Conservation (phyloP, 768 basidiomycete species). For the Tephrocybe sp. region DNA sequence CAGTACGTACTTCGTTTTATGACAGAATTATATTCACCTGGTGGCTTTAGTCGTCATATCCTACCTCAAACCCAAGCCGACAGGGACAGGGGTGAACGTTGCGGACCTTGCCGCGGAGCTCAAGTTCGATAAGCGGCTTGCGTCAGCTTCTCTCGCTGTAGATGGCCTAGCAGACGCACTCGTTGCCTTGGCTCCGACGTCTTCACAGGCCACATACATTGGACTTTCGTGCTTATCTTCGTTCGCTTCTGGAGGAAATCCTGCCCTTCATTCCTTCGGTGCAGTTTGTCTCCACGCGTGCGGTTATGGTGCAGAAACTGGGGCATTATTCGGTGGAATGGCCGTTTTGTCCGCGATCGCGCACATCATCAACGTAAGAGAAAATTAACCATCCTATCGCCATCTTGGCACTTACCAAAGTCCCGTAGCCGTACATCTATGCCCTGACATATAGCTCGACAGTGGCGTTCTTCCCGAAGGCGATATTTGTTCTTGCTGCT, state of each 20-base stretch:
- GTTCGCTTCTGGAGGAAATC: conserved; percentile 66
- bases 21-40: neutral
- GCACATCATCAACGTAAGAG: conserved; percentile 55
- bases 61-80: conserved; percentile 53
- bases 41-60: conserved; percentile 50
- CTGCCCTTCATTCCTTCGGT: conserved; percentile 66
- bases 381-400: neutral
- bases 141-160: conserved; percentile 60
- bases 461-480: conserved; percentile 62
- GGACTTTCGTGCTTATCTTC: conserved; percentile 60
- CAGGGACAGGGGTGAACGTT: conserved; percentile 28
- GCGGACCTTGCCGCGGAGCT: conserved; percentile 57
- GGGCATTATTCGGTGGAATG: conserved; percentile 69
- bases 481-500: conserved; percentile 63
- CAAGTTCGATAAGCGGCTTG: conserved; percentile 65
- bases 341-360: conserved; percentile 65
- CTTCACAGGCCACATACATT: conserved; percentile 53
- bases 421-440: conserved; percentile 60
- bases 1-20: conserved; percentile 37
- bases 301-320: conserved; percentile 45
- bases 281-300: conserved; percentile 64
- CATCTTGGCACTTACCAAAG: neutral
- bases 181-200: conserved; percentile 50
- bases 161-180: conserved; percentile 65
- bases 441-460: conserved; percentile 63